A percentile compares a stretch with the other conserved stretches of the same genome.
Conservation (phyloP, 805 yeast genomes). For the Suhomyces sp. region DNA sequence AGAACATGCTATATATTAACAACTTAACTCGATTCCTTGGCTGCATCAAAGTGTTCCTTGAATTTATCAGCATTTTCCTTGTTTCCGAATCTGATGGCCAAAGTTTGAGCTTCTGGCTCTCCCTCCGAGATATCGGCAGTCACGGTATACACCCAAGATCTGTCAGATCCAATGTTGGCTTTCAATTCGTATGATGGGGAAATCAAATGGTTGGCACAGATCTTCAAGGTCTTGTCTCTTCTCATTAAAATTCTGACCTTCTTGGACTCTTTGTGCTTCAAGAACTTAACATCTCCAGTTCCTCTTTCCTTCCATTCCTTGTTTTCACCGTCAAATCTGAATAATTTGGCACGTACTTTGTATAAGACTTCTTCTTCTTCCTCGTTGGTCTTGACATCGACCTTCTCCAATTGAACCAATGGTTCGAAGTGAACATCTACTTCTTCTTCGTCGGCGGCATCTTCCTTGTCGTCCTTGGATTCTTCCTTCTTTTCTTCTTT, state of each 20-base stretch:
- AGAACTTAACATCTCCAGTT: slow-evolving; percentile 95
- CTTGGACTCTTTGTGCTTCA: slow-evolving; percentile 78
- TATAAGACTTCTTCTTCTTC: slow-evolving; percentile 80
- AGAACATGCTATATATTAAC: too few relatives aligned
- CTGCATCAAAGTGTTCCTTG: slow-evolving; percentile 82
- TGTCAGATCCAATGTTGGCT: slow-evolving; percentile 94
- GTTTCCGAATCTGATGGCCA: slow-evolving; percentile 92
- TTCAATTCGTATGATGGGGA: slow-evolving; percentile 78
- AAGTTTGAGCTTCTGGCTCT: slow-evolving; percentile 90
- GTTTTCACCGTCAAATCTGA: slow-evolving; percentile 79
- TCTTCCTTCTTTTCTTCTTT: slow-evolving; percentile 35
- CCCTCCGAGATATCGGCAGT: slow-evolving; percentile 92
- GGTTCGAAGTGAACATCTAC: slow-evolving; percentile 96
- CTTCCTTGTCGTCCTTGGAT: slow-evolving; percentile 33
- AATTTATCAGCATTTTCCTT: slow-evolving; percentile 93
- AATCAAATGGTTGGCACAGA: slow-evolving; percentile 95
- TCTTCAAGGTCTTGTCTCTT: slow-evolving; percentile 97
- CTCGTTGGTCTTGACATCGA: slow-evolving; percentile 94
- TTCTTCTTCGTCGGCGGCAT: slow-evolving; percentile 56
- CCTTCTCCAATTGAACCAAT: slow-evolving; percentile 89
- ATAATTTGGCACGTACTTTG: slow-evolving; percentile 93
- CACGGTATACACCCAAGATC: slow-evolving; percentile 97
- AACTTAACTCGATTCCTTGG: slow-evolving; percentile 38
- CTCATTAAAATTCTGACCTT: slow-evolving; percentile 95
- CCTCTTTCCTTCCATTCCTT: slow-evolving; percentile 99